These are phyloP conservation scores for Beverwykella pulmonaria DNA, from an alignment of 495 filamentous ascomycete genomes.

Conservation along the genomic window DNA sequence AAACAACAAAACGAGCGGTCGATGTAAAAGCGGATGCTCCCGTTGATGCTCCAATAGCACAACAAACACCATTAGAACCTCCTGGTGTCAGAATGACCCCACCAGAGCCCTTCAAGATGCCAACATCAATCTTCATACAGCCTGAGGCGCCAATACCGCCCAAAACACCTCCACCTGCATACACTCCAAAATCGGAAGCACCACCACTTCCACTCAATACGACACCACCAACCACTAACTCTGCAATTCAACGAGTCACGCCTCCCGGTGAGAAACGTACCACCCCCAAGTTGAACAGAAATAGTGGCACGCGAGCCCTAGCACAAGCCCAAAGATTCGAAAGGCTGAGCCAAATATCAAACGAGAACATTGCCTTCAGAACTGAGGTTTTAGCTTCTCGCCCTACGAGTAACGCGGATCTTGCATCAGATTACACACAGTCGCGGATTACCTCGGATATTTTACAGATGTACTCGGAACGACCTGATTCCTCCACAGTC, in stretches of 20 bases:
- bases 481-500: conserved; percentile 7
- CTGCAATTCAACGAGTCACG: background rate
- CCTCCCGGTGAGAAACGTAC: conserved; percentile 13
- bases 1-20: conserved; percentile 29
- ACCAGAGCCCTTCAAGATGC: conserved; percentile 19
- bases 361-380: background rate
- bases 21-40: conserved; percentile 26
- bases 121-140: conserved; percentile 9
- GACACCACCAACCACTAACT: background rate
- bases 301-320: conserved; percentile 19
- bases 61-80: background rate
- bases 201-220: background rate
- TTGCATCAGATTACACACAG: conserved; percentile 8
- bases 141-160: conserved; percentile 6
- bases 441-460: background rate
- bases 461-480: background rate
- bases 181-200: background rate
- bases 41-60: conserved; percentile 21
- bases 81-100: conserved; percentile 2
- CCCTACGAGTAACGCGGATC: background rate
- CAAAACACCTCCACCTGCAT: conserved; percentile 18
- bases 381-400: background rate
- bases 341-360: conserved; percentile 10
- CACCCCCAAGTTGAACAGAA: conserved; percentile 18
- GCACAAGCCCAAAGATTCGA: conserved; percentile 33